A percentile compares a stretch with the other conserved stretches of the same genome.
These are phyloP conservation scores for Hortiboletus flavorubellus DNA, from an alignment of 768 basidiomycete species.

Conservation along the genomic window DNA sequence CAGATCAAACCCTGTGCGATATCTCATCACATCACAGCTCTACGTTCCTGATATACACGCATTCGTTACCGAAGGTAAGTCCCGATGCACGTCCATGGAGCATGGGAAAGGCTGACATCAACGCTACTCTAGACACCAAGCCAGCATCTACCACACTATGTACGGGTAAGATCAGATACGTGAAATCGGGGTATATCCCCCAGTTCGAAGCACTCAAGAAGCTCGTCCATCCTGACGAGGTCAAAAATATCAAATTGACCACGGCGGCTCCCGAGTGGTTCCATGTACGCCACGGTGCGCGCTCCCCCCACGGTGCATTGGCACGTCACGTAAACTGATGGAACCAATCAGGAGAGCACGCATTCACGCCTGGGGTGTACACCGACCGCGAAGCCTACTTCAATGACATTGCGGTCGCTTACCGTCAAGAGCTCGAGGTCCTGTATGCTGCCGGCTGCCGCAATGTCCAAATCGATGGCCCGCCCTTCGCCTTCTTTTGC, in stretches of 20 bases:
- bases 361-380: slow-evolving; percentile 19
- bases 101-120: background rate
- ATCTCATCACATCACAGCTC: slow-evolving; percentile 12
- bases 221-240: slow-evolving; percentile 57
- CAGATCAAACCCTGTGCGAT: background rate
- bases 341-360: slow-evolving; percentile 17
- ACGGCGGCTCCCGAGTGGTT: slow-evolving; percentile 72
- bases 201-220: slow-evolving; percentile 61
- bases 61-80: slow-evolving; percentile 18
- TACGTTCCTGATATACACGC: slow-evolving; percentile 26
- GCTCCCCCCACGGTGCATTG: background rate
- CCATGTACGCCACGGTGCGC: slow-evolving; percentile 60
- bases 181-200: slow-evolving; percentile 57
- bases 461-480: slow-evolving; percentile 47
- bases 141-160: slow-evolving; percentile 23
- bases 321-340: background rate
- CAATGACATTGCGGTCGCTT: slow-evolving; percentile 45
- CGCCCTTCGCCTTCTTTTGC: slow-evolving; percentile 62
- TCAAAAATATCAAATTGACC: slow-evolving; percentile 66
- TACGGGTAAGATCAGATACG: slow-evolving; percentile 62
- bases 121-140: slow-evolving; percentile 13
- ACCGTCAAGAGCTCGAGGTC: slow-evolving; percentile 42
- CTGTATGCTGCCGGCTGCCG: slow-evolving; percentile 43
- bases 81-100: background rate
- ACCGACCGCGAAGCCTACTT: slow-evolving; percentile 41